Evolutionary conservation across 2,329 filamentous ascomycete species (phyloP).

Genomic region (Aspergillaceae sp.): DNA sequence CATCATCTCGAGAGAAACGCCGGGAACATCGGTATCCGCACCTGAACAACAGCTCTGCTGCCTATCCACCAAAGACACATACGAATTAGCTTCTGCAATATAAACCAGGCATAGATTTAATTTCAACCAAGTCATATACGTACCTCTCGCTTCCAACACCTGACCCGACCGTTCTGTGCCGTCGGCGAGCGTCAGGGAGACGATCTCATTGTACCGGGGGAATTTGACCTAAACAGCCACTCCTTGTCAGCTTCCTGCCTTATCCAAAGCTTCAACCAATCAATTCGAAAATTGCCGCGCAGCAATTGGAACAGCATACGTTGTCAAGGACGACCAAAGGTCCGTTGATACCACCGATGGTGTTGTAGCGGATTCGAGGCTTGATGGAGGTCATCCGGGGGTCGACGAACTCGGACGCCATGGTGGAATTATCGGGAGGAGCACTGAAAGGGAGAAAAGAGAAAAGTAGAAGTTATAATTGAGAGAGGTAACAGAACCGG

Average conservation of each 20-base stretch:
- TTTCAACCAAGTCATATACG: constrained; percentile 10
- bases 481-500: constrained; percentile 2
- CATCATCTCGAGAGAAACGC: too few species aligned
- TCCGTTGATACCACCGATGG: constrained; percentile 94
- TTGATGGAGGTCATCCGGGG: constrained; percentile 48
- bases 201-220: constrained; percentile 95
- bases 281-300: neutral
- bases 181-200: constrained; percentile 90
- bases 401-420: constrained; percentile 36
- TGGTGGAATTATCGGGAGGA: constrained; percentile 14
- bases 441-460: constrained; percentile 10
- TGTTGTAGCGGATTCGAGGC: constrained; percentile 87
- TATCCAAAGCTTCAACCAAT: too few species aligned
- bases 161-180: constrained; percentile 88
- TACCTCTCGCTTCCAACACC: constrained; percentile 95
- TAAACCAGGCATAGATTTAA: neutral
- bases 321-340: constrained; percentile 96
- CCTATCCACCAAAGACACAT: constrained; percentile 45
- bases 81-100: constrained; percentile 11
- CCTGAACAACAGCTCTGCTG: constrained; percentile 90
- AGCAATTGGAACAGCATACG: constrained; percentile 47
- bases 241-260: too few species aligned
- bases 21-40: constrained; percentile 34
- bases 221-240: constrained; percentile 70
- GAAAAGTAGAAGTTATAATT: constrained; percentile 7